These are phyloP conservation scores for Besnoitia besnoiti DNA, from an alignment of 169 alveolate genomes.

Conservation along the genomic window DNA sequence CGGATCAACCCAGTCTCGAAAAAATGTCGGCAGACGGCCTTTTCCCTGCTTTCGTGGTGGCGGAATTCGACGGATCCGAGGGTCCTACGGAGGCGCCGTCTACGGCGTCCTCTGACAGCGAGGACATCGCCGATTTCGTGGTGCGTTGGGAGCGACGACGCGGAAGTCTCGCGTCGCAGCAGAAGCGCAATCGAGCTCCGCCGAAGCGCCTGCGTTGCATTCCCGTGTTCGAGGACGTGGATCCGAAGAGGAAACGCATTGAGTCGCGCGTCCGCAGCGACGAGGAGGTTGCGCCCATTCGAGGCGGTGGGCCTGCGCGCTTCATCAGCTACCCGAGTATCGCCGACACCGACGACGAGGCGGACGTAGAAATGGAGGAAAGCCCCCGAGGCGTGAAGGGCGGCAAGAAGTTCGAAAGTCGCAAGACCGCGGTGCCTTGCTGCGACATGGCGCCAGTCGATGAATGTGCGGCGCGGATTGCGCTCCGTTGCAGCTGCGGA, in stretches of 20 bases:
- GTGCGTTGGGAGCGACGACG: neutral
- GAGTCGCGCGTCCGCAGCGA: too few relatives aligned
- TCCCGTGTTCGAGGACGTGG: neutral
- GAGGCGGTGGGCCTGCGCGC: too few relatives aligned
- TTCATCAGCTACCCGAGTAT: too few relatives aligned
- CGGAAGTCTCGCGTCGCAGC: neutral
- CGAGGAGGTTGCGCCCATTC: too few relatives aligned
- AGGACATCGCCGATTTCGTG: neutral
- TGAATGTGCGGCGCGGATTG: neutral
- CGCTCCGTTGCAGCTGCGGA: neutral
- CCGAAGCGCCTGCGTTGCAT: neutral
- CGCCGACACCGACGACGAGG: too few relatives aligned
- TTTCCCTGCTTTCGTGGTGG: neutral
- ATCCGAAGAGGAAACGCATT: neutral
- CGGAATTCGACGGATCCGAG: neutral
- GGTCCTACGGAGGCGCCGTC: constrained; percentile 1
- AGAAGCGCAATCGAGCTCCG: neutral
- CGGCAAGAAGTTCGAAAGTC: too few relatives aligned
- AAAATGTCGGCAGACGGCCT: neutral
- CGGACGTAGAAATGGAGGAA: too few relatives aligned
- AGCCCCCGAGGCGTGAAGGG: too few relatives aligned
- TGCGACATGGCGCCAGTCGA: constrained; percentile 12
- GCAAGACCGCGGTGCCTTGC: neutral
- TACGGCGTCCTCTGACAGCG: neutral
- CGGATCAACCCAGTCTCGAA: too few relatives aligned